These are phyloP conservation scores for Pseudogymnoascus sp. DNA, from an alignment of 2,329 filamentous ascomycete species.

Conservation along the genomic window DNA sequence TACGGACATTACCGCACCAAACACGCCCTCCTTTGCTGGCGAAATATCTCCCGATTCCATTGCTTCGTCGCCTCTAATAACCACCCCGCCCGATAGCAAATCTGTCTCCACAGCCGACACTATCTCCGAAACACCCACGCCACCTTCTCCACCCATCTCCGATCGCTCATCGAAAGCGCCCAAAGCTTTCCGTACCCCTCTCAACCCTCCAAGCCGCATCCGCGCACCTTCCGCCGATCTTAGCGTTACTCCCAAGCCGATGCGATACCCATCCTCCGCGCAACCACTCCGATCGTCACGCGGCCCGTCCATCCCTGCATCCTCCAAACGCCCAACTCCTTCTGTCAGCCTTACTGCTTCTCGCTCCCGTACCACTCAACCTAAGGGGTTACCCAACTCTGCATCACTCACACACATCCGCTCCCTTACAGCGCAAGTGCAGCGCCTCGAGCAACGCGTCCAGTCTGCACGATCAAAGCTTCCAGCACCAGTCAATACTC, in stretches of 20 bases:
- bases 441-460: constrained; percentile 86
- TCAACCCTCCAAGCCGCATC: constrained; percentile 34
- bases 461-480: constrained; percentile 87
- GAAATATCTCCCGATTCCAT: constrained; percentile 63
- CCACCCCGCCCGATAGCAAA: constrained; percentile 71
- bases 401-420: constrained; percentile 87
- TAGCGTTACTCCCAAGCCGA: constrained; percentile 46
- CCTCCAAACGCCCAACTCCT: constrained; percentile 26
- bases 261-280: constrained; percentile 9
- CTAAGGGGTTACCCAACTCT: constrained; percentile 40
- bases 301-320: constrained; percentile 15
- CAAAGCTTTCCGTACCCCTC: constrained; percentile 21
- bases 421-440: constrained; percentile 91
- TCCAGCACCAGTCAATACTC: constrained; percentile 69
- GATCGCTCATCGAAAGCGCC: constrained; percentile 52
- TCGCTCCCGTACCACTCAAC: constrained; percentile 26
- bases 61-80: constrained; percentile 83
- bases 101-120: constrained; percentile 48
- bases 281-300: constrained; percentile 27
- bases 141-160: constrained; percentile 88
- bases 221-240: constrained; percentile 47
- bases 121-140: constrained; percentile 63
- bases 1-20: constrained; percentile 53
- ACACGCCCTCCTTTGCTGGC: constrained; percentile 63
- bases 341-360: constrained; percentile 30